A percentile compares a stretch with the other conserved stretches of the same genome.
Conservation (phyloP, 129 eudicot genomes). For the Solidago caesia region DNA sequence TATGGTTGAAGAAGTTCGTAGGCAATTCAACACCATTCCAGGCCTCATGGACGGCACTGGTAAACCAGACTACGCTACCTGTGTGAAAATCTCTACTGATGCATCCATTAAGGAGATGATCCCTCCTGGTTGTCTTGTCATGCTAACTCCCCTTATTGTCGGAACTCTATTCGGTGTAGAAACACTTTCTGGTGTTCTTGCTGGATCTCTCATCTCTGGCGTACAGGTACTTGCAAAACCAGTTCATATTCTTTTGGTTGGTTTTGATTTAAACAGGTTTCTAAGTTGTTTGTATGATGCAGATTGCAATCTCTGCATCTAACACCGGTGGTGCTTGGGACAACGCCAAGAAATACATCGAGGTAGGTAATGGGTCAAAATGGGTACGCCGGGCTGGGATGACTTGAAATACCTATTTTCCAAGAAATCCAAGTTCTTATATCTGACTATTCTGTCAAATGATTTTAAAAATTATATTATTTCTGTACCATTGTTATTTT, state of each 20-base stretch:
- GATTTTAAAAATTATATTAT: too few relatives aligned
- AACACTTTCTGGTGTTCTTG: conserved; percentile 90
- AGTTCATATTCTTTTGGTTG: background rate
- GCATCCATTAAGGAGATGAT: conserved; percentile 95
- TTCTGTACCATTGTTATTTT: too few relatives aligned
- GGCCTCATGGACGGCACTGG: conserved; percentile 82
- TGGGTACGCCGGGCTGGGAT: too few relatives aligned
- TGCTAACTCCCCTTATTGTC: conserved; percentile 89
- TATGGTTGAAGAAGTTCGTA: conserved; percentile 91
- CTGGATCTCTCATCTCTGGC: conserved; percentile 88
- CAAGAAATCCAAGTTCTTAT: too few relatives aligned
- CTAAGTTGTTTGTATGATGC: conserved; percentile 22
- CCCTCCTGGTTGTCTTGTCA: conserved; percentile 90
- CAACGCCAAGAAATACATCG: conserved; percentile 88
- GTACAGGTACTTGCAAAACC: conserved; percentile 59
- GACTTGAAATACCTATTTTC: too few relatives aligned
- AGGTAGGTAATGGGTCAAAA: conserved; percentile 33
- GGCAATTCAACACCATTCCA: conserved; percentile 81
- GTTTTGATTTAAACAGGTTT: conserved; percentile 1
- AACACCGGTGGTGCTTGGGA: conserved; percentile 99
- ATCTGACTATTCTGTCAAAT: too few relatives aligned
- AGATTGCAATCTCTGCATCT: conserved; percentile 97
- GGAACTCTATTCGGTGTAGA: conserved; percentile 90
- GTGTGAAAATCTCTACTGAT: conserved; percentile 93
- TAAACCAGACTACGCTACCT: conserved; percentile 87